Percentiles rank a stretch among this genome's conserved stretches.
These are phyloP conservation scores for Salvia splendens DNA, from an alignment of 257 asterid genomes.

Conservation along the genomic window DNA sequence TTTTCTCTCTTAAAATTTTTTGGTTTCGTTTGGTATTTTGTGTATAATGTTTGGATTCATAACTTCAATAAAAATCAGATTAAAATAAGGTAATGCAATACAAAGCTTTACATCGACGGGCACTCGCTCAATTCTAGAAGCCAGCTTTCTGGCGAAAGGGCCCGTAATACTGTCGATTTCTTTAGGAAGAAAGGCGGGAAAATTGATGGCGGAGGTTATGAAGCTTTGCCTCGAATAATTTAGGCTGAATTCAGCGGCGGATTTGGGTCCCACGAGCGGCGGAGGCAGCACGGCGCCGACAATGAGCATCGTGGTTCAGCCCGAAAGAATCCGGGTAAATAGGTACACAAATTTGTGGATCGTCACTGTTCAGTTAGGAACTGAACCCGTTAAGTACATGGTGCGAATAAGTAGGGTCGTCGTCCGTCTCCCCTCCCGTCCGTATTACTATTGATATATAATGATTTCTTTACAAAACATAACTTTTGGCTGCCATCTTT, in stretches of 20 bases:
- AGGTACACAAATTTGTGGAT: background rate
- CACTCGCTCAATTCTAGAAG: conserved; percentile 64
- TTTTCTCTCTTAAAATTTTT: no score
- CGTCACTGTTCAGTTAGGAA: background rate
- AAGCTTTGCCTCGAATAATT: conserved; percentile 25
- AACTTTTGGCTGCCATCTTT: no score
- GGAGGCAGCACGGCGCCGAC: conserved; percentile 33
- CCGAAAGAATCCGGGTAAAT: conserved; percentile 21
- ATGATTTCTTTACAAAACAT: no score
- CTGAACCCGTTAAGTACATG: background rate
- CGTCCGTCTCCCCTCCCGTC: no score
- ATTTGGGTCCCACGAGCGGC: conserved; percentile 32
- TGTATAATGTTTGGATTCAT: no score
- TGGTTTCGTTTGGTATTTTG: no score
- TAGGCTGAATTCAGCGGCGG: conserved; percentile 23
- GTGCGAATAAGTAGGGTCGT: conserved; percentile 22
- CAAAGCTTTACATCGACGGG: conserved; percentile 60
- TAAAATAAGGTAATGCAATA: background rate
- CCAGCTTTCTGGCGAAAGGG: conserved; percentile 66
- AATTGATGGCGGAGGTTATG: conserved; percentile 41
- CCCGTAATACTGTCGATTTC: conserved; percentile 55
- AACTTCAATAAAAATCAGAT: no score
- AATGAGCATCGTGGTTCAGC: conserved; percentile 40
- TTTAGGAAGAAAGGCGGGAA: conserved; percentile 52
- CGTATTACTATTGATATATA: no score